These are phyloP conservation scores for Paraconiothyrium brasiliense DNA, from an alignment of 2,329 filamentous ascomycete genomes.

Conservation along the genomic window DNA sequence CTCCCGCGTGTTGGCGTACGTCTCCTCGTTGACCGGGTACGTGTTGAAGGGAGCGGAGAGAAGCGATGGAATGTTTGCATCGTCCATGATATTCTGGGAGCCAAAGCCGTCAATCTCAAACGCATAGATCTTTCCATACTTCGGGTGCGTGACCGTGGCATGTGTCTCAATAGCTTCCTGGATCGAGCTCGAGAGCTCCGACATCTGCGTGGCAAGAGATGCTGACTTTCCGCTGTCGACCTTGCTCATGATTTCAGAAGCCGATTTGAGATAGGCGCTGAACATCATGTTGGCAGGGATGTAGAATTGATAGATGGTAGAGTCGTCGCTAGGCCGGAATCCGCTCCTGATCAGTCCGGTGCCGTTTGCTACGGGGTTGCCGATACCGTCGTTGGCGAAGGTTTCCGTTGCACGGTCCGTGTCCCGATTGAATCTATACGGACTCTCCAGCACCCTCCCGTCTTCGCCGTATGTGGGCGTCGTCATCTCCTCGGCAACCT, in stretches of 20 bases:
- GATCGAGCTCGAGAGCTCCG: constrained; percentile 60
- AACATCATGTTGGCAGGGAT: constrained; percentile 75
- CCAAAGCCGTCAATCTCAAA: constrained; percentile 61
- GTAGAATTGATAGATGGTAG: constrained; percentile 60
- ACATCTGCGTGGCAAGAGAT: constrained; percentile 67
- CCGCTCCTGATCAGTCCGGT: constrained; percentile 60
- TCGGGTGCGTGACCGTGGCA: constrained; percentile 52
- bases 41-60: constrained; percentile 72
- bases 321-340: constrained; percentile 61
- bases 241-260: constrained; percentile 62
- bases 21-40: constrained; percentile 57
- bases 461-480: constrained; percentile 59
- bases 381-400: constrained; percentile 62
- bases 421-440: constrained; percentile 57
- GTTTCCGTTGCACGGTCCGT: constrained; percentile 59
- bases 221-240: constrained; percentile 54
- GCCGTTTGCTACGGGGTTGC: constrained; percentile 59
- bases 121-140: constrained; percentile 55
- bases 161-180: constrained; percentile 56
- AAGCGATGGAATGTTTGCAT: constrained; percentile 75
- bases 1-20: constrained; percentile 58
- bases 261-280: constrained; percentile 66
- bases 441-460: constrained; percentile 54
- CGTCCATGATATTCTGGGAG: constrained; percentile 71
- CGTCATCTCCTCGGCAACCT: constrained; percentile 58